These are phyloP conservation scores for Capronia epimyces DNA, from an alignment of 2,329 filamentous ascomycete species.

Conservation along the genomic window DNA sequence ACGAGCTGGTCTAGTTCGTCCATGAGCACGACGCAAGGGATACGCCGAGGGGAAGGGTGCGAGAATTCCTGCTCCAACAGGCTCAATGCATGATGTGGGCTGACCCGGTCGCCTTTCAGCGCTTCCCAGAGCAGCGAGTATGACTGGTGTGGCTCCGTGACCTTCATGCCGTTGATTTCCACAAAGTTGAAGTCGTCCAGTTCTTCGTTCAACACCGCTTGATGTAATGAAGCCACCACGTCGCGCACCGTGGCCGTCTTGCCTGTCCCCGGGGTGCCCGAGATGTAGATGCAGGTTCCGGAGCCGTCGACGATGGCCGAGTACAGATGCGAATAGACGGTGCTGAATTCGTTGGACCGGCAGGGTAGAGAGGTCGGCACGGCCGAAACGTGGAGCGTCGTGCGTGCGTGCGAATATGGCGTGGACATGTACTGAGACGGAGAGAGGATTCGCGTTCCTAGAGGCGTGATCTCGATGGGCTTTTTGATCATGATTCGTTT, in stretches of 20 bases:
- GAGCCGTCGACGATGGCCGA: constrained; percentile 89
- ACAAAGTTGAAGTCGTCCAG: constrained; percentile 98
- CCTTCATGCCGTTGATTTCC: constrained; percentile 99
- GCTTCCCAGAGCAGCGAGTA: constrained; percentile 96
- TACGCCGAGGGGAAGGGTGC: constrained; percentile 77
- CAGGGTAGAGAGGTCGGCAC: constrained; percentile 86
- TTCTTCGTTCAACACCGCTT: constrained; percentile 81
- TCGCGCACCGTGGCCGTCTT: constrained; percentile 97
- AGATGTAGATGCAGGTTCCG: constrained; percentile 97
- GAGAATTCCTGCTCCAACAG: constrained; percentile 89
- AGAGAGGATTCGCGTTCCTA: constrained; percentile 81
- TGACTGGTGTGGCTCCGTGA: constrained; percentile 93
- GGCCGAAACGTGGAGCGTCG: constrained; percentile 84
- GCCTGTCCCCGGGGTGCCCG: constrained; percentile 93
- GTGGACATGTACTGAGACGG: constrained; percentile 65
- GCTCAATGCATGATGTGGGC: constrained; percentile 83
- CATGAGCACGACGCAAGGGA: constrained; percentile 96
- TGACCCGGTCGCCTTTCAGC: constrained; percentile 85
- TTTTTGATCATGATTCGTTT: constrained; percentile 73
- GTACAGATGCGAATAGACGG: constrained; percentile 89
- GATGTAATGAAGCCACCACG: constrained; percentile 81
- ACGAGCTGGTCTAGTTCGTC: constrained; percentile 97
- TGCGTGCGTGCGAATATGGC: constrained; percentile 85
- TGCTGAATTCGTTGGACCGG: constrained; percentile 82
- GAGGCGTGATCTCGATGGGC: constrained; percentile 85